Evolutionary conservation across 345 rosid species (phyloP).

Genomic region (Bruguiera gymnorhiza): DNA sequence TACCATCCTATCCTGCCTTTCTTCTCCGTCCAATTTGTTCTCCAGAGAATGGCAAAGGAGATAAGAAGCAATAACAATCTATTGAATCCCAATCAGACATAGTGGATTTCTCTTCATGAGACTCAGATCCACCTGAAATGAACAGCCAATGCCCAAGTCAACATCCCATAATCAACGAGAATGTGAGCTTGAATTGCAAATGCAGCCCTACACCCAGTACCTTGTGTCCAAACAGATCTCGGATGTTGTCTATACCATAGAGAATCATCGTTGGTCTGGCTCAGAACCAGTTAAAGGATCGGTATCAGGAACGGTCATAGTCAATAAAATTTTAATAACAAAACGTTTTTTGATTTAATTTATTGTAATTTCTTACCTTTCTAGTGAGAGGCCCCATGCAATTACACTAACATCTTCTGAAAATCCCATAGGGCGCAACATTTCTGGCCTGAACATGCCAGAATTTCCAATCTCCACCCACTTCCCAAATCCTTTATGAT

Average conservation of each 20-base stretch:
- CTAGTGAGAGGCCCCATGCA: slow-evolving; percentile 98
- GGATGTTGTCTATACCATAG: slow-evolving; percentile 67
- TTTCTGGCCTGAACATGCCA: slow-evolving; percentile 95
- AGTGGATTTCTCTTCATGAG: slow-evolving; percentile 76
- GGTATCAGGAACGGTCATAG: not conserved
- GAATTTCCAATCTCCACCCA: slow-evolving; percentile 98
- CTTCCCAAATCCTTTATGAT: slow-evolving; percentile 72
- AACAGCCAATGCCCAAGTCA: not conserved
- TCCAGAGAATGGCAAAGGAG: too few relatives aligned
- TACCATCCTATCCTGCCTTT: too few relatives aligned
- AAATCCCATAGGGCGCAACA: slow-evolving; percentile 92
- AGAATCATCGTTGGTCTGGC: slow-evolving; percentile 94
- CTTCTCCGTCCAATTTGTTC: too few relatives aligned
- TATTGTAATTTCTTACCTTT: slow-evolving; percentile 51
- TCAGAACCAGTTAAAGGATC: not conserved
- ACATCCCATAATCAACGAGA: not conserved
- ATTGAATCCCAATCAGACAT: slow-evolving; percentile 56
- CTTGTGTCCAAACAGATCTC: slow-evolving; percentile 97
- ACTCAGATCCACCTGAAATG: slow-evolving; percentile 73
- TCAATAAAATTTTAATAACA: not conserved
- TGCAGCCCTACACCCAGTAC: slow-evolving; percentile 28
- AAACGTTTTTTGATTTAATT: not conserved
- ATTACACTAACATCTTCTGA: slow-evolving; percentile 83
- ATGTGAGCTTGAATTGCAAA: too few relatives aligned
- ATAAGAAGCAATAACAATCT: too few relatives aligned